Conservation (phyloP, 345 rosid genomes). For the Corymbia maculata region DNA sequence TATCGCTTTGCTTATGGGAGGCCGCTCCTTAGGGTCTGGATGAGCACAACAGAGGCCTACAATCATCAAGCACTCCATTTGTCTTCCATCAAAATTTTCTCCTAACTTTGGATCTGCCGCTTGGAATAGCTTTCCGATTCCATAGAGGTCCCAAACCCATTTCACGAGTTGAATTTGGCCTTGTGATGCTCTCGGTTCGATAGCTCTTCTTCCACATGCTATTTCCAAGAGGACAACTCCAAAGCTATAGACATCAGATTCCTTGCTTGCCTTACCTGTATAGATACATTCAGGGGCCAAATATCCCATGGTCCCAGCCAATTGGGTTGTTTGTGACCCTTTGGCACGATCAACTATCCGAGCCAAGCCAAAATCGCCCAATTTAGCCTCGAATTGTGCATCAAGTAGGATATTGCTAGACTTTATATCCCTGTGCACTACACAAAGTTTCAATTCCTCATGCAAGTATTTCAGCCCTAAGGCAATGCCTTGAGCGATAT, state of each 20-base stretch:
- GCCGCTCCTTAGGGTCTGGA: neutral
- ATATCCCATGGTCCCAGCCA: neutral
- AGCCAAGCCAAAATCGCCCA: conserved; percentile 32
- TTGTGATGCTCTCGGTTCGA: neutral
- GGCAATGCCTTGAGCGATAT: neutral
- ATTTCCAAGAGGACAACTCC: neutral
- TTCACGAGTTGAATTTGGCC: neutral
- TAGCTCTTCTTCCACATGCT: neutral
- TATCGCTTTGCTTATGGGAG: conserved; percentile 1
- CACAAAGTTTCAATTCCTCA: conserved; percentile 12
- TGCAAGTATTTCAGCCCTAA: conserved; percentile 1
- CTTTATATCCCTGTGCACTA: conserved; percentile 26
- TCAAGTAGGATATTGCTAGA: conserved; percentile 19
- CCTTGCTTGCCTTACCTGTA: neutral
- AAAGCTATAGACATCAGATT: neutral
- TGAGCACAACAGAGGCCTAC: neutral
- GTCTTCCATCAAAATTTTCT: neutral
- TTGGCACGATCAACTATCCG: conserved; percentile 19
- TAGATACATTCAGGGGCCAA: neutral
- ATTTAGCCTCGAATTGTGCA: conserved; percentile 12
- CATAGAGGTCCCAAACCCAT: neutral
- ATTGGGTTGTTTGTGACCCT: conserved; percentile 5
- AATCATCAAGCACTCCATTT: neutral
- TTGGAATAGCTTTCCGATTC: neutral
- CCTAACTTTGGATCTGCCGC: neutral